Evolutionary conservation across 2,329 filamentous ascomycete species (phyloP), one percentile per base, ranked within the genome.

Genomic region (Malbranchea cinnamomea): DNA sequence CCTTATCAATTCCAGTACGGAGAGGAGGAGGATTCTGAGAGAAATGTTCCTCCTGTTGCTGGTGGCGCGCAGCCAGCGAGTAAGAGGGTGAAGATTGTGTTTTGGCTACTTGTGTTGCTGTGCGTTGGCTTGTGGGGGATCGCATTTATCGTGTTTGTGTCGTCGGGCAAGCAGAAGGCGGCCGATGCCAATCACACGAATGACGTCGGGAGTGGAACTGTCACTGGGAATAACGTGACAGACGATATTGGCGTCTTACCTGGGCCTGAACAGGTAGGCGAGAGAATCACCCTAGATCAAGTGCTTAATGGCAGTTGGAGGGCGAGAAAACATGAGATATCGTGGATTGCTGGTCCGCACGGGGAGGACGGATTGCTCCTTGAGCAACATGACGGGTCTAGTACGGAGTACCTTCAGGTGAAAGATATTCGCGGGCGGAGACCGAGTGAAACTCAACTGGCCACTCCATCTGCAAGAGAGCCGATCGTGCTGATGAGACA

Each of bases 351-450:
- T 2, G 60, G 60, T 1, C 50, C 60, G n/a, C 46, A 57, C 29
- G 59, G 56, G 6, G 56, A 63, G 40, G 89, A 98, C 49, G 89
- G 89, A 1, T 53, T 95, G 35, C 54, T 98, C 40, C 67, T 98
- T 12, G 79, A 93, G 53, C 66, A 70, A 45, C 50, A 50, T 15
- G 73, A 65, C 29, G 68, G 64, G 1, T 21, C 13, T 4, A 20
- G 31, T 14, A 46, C 52, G 1, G 72, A 66, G 35, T 95, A 78
- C 44, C 59, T 98, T 31, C 71, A 89, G 2, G 81, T 94, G 1
- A 79, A 93, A 49, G 83, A 95, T 52, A 77, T 98, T 31, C 71
- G 75, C 34, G 66, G 64, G 28, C 59, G 65, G 33, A 61, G 65
- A 26, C 49, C 55, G 5, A 49, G 56, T 3, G 49, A 35, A 4